These are phyloP conservation scores for Ceratobasidium sp. DNA, from an alignment of 1,284 basidiomycete genomes.

Conservation along the genomic window DNA sequence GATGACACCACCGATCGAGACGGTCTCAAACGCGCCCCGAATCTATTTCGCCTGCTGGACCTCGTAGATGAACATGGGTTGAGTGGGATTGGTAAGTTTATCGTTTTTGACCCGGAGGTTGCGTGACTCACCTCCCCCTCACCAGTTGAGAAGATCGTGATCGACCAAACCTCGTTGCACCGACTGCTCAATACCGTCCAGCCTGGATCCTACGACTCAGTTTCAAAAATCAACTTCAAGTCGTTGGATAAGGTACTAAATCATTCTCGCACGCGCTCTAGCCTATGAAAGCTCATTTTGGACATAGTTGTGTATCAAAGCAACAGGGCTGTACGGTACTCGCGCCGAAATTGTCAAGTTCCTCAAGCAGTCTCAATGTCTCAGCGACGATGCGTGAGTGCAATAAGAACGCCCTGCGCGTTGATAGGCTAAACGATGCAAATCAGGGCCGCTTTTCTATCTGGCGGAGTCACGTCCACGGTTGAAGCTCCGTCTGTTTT, in stretches of 20 bases:
- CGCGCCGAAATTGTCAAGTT: constrained; percentile 69
- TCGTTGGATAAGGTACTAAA: constrained; percentile 32
- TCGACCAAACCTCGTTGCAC: constrained; percentile 44
- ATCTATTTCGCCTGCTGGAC: constrained; percentile 47
- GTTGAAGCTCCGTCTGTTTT: neutral
- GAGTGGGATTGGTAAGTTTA: constrained; percentile 45
- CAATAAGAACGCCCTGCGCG: no score
- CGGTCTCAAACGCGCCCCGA: constrained; percentile 8
- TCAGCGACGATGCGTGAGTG: constrained; percentile 55
- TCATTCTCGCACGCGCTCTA: neutral
- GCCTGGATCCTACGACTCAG: constrained; percentile 45
- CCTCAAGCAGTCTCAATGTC: neutral
- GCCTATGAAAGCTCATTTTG: neutral
- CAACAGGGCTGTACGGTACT: constrained; percentile 18
- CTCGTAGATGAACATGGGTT: constrained; percentile 47
- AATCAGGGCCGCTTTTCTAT: neutral
- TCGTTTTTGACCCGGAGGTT: neutral
- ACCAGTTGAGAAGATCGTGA: constrained; percentile 48
- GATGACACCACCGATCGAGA: constrained; percentile 63
- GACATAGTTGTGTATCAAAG: constrained; percentile 18
- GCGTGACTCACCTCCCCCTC: neutral
- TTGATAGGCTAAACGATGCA: constrained; percentile 60
- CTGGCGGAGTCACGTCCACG: neutral
- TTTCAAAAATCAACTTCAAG: constrained; percentile 45
- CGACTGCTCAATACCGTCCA: constrained; percentile 42